Evolutionary conservation across 257 asterid genomes (phyloP).

Genomic region (Primulina huaijiensis): DNA sequence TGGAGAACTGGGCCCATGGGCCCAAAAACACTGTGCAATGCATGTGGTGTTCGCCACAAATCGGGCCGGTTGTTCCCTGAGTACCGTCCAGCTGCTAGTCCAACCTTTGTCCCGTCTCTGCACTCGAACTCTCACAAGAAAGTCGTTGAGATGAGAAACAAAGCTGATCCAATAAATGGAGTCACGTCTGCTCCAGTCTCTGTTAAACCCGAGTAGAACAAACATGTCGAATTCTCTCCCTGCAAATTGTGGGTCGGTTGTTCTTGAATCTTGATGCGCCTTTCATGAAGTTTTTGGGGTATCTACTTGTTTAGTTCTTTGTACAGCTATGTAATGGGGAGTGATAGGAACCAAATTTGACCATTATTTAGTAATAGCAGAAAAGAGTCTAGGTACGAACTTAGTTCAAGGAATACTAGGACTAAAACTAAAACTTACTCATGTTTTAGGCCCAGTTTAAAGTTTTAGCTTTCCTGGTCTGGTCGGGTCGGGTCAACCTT

Average conservation of each 20-base stretch:
- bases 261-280: slow-evolving; percentile 17
- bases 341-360: slow-evolving; percentile 24
- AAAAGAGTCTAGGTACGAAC: slow-evolving; percentile 24
- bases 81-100: slow-evolving; percentile 64
- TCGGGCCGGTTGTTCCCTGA: slow-evolving; percentile 58
- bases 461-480: slow-evolving; percentile 12
- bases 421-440: slow-evolving; percentile 25
- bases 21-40: slow-evolving; percentile 65
- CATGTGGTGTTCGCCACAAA: slow-evolving; percentile 62
- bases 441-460: slow-evolving; percentile 9
- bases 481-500: background rate
- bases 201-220: slow-evolving; percentile 10
- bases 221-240: background rate
- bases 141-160: slow-evolving; percentile 53
- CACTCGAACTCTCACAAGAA: slow-evolving; percentile 72
- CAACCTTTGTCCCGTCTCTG: slow-evolving; percentile 48
- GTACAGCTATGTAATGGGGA: slow-evolving; percentile 36
- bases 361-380: slow-evolving; percentile 23
- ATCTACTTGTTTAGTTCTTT: slow-evolving; percentile 37
- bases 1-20: slow-evolving; percentile 70
- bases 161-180: slow-evolving; percentile 15
- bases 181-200: background rate
- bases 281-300: background rate
- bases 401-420: slow-evolving; percentile 22
- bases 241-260: background rate